phyloP scores from a whole-genome alignment of 1,284 basidiomycete species.

The Ceraceosorus guamensis region DNA sequence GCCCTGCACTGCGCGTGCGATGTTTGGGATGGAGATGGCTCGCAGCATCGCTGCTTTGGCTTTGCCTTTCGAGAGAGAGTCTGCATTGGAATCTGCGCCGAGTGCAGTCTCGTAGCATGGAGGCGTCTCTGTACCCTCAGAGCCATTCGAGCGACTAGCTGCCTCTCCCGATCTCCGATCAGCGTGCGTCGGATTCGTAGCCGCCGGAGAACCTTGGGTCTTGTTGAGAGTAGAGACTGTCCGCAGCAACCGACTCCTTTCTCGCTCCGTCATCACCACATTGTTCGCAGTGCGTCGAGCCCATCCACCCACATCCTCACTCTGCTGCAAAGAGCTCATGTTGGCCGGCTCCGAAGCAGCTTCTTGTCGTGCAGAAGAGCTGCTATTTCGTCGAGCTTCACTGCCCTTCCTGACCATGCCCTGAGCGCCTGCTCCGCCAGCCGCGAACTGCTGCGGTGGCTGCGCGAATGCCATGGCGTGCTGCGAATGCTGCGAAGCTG shows the following conservation, averaged over 20 bases:
- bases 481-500: too few relatives aligned
- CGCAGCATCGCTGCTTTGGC: slow-evolving; percentile 7
- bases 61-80: slow-evolving; percentile 5
- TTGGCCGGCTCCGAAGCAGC: too few relatives aligned
- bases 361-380: too few relatives aligned
- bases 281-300: not conserved
- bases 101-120: not conserved
- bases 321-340: too few relatives aligned
- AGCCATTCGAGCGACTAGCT: not conserved
- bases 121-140: not conserved
- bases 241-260: slow-evolving; percentile 6
- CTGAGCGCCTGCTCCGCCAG: too few relatives aligned
- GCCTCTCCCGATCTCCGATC: not conserved
- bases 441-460: too few relatives aligned
- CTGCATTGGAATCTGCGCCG: not conserved
- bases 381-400: too few relatives aligned
- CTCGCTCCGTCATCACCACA: slow-evolving; percentile 2
- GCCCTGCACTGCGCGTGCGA: too few relatives aligned
- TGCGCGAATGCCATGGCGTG: too few relatives aligned
- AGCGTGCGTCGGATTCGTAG: not conserved
- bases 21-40: too few relatives aligned
- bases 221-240: slow-evolving; percentile 9
- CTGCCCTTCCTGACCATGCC: too few relatives aligned
- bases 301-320: too few relatives aligned
- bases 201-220: slow-evolving; percentile 1